Evolutionary conservation across 441 rosid genomes (phyloP), one percentile per base, ranked within the genome.

Genomic region (Rhodomyrtus psidioides): DNA sequence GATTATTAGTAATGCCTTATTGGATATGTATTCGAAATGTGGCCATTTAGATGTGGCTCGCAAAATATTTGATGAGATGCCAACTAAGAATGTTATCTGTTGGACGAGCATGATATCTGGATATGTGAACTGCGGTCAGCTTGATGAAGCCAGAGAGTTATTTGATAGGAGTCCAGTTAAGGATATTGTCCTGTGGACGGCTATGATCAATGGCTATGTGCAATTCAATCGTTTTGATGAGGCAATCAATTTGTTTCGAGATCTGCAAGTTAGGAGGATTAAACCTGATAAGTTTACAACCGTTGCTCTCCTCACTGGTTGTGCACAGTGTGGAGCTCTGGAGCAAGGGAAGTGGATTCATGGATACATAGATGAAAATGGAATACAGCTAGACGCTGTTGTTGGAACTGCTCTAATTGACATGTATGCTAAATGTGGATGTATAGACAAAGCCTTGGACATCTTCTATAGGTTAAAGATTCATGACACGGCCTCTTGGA

Each of bases 331-430:
- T 9, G 97, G 96, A 81, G 94, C 95, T 62, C 89, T 93, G 9
- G 93, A 94, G 89, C 93, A 91, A 85, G 95, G 97, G 84, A 88
- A 89, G 57, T 94, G 96, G 97, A 91, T 93, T 87, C 97, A 94
- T 30, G 92, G 92, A 54, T 94, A 91, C 70, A 91, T 93, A 1
- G 88, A 90, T 15, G 93, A 87, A 74, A 86, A 88, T 59, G 54
- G 86, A 21, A 90, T 93, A 39, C 70, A 87, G 62, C 65, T 91
- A 42, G 96, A 93, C 86, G 86, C 93, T 8, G 89, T 94, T 49
- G 89, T 93, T 53, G 95, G 91, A 34, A 93, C 95, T 46, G 91
- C 94, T 86, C 93, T 95, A 27, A 86, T 93, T 28, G 96, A 94
- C 81, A 92, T 95, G 95, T 95, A 94, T 85, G 92, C 95, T 17